Evolutionary conservation across 148 eudicot species (phyloP), one percentile per base, ranked within the genome.

Genomic region (Camellia sinensis): DNA sequence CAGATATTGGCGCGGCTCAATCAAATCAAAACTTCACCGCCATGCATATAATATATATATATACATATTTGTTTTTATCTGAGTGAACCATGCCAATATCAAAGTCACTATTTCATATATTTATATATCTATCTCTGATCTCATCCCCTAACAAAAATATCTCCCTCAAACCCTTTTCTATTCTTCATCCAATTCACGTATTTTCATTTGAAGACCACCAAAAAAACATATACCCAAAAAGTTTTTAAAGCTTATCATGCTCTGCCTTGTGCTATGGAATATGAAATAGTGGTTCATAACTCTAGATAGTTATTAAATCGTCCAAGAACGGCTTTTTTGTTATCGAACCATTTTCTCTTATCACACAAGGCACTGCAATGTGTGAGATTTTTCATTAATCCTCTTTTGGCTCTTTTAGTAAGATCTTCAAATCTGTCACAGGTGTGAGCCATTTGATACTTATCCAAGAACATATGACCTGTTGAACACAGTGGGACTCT

Each of bases 391-490:
- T 46, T 6, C 4, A 3, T 3, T 46, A 22, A 22, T 22, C 7
- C 50, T 46, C 50, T 46, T 46, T 22, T 22, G 29, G 50, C 50
- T 6, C 1, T 46, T 6, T 65, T 65, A 15, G 6, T 53, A 68
- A 19, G 18, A 64, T 56, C 53, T 40, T 52, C 50, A n/a, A 14
- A n/a, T n/a, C 22, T 85, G 14, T 66, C 74, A 43, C 91, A 92
- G 94, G 97, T 92, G 97, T 64, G 94, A 92, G 84, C 85, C 97
- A 53, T 92, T 91, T 67, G 94, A 92, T 76, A 91, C 91, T 18
- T 92, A 92, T 74, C 97, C 97, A 2, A 81, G 94, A 79, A 92
- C 97, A 11, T 92, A 90, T 71, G 97, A 92, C 79, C 71, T 92
- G 40, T 14, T 92, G 46, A 87, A 92, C 76, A 91, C 97, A 44